Conservation (phyloP, 2,329 filamentous ascomycete genomes). For the Ilyonectria destructans region DNA sequence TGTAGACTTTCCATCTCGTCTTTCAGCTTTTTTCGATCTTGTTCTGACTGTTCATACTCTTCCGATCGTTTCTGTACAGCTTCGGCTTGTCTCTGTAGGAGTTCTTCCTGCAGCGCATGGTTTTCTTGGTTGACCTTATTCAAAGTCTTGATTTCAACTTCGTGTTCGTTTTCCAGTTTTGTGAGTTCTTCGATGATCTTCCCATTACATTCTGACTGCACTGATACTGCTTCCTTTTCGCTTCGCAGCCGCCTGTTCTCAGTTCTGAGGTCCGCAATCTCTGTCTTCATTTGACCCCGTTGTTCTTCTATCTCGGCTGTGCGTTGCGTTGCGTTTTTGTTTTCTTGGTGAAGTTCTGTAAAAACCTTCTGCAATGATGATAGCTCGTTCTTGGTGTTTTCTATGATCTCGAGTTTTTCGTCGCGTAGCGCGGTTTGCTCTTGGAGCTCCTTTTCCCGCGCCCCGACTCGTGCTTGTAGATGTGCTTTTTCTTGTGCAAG, state of each 20-base stretch:
- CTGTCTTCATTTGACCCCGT: not conserved
- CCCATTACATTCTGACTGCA: not conserved
- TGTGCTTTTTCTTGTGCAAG: conserved; percentile 1
- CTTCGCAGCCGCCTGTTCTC: not conserved
- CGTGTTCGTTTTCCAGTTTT: not conserved
- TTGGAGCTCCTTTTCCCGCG: not conserved
- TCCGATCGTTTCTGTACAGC: conserved; percentile 1
- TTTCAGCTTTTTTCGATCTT: not conserved
- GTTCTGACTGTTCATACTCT: not conserved
- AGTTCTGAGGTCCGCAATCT: not conserved
- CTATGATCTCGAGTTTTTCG: not conserved
- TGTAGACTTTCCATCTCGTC: not conserved
- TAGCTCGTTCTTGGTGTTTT: not conserved
- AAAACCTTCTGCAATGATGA: not conserved
- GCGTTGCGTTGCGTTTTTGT: not conserved
- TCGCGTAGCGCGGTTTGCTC: not conserved
- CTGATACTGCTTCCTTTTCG: not conserved
- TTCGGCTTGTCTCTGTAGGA: not conserved
- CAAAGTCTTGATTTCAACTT: conserved; percentile 1
- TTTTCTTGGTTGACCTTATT: not conserved
- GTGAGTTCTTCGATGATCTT: not conserved
- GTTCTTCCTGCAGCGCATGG: not conserved
- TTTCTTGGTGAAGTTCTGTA: not conserved
- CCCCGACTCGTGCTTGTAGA: not conserved
- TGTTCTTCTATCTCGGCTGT: conserved; percentile 1